Percentiles rank a stretch among this genome's conserved stretches.
These are phyloP conservation scores for Aegilops speltoides DNA, from an alignment of 176 grass and related monocot genomes.

Conservation along the genomic window DNA sequence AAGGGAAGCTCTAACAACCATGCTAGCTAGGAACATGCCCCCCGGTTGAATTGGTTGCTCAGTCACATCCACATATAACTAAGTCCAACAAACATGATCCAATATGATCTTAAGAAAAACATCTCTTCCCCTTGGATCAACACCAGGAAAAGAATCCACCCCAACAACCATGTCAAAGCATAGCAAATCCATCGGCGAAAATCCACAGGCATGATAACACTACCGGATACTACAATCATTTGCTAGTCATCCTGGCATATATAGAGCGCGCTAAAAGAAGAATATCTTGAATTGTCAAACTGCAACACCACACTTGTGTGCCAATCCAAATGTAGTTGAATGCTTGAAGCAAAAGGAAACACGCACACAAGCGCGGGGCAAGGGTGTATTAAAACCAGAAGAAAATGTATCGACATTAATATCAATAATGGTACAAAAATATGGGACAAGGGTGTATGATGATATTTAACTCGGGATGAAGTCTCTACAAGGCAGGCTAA, in stretches of 20 bases:
- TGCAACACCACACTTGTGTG: background rate
- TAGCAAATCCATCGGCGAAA: background rate
- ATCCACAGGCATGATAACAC: background rate
- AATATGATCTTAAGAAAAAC: background rate
- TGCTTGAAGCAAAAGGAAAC: background rate
- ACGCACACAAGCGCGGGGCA: background rate
- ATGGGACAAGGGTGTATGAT: conserved; percentile 28
- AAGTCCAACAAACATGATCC: background rate
- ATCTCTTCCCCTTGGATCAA: background rate
- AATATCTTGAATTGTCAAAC: background rate
- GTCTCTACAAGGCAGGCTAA: conserved; percentile 63
- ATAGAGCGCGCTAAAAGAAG: background rate
- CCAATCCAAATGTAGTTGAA: background rate
- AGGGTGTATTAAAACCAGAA: conserved; percentile 32
- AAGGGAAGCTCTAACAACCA: background rate
- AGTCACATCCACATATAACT: background rate
- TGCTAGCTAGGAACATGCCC: background rate
- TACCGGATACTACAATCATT: background rate
- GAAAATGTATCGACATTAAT: conserved; percentile 33
- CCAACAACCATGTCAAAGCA: background rate
- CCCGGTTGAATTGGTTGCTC: background rate
- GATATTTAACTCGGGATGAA: conserved; percentile 44
- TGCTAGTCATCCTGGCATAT: background rate
- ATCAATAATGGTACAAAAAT: conserved; percentile 28
- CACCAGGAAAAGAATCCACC: background rate